Evolutionary conservation across 2,329 filamentous ascomycete species (phyloP).

Genomic region (Fusarium protoensiforme): DNA sequence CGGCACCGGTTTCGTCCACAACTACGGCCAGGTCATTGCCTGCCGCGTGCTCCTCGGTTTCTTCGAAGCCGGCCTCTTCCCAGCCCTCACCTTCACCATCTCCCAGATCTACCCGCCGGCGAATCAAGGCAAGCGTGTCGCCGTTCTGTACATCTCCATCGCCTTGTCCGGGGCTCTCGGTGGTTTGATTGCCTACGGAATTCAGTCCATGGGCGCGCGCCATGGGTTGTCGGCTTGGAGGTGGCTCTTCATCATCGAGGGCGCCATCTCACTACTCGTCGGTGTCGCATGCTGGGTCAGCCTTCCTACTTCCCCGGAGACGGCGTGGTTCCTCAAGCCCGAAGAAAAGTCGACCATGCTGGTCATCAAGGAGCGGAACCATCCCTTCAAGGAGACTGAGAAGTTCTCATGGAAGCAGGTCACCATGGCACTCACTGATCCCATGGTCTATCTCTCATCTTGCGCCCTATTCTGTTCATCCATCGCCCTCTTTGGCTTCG

Average conservation of each 20-base stretch:
- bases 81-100: constrained; percentile 48
- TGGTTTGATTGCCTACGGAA: constrained; percentile 43
- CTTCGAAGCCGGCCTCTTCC: constrained; percentile 50
- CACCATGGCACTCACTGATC: constrained; percentile 36
- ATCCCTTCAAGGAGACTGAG: constrained; percentile 32
- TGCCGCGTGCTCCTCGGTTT: constrained; percentile 47
- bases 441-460: constrained; percentile 47
- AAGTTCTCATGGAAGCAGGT: constrained; percentile 39
- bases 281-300: constrained; percentile 50
- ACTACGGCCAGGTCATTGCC: constrained; percentile 41
- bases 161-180: constrained; percentile 46
- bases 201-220: constrained; percentile 55
- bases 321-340: constrained; percentile 56
- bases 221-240: constrained; percentile 61
- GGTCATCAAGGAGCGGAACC: constrained; percentile 39
- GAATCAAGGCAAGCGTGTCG: constrained; percentile 47
- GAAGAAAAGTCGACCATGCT: constrained; percentile 50
- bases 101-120: constrained; percentile 48
- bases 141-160: constrained; percentile 46
- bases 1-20: constrained; percentile 46
- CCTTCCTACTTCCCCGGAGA: constrained; percentile 58
- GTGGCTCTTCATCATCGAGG: constrained; percentile 63
- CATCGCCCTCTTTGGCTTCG: constrained; percentile 49
- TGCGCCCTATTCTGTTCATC: constrained; percentile 44
- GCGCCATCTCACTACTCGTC: constrained; percentile 47